Evolutionary conservation across 2,329 filamentous ascomycete species (phyloP).

Genomic region (Dactylellina sp.): DNA sequence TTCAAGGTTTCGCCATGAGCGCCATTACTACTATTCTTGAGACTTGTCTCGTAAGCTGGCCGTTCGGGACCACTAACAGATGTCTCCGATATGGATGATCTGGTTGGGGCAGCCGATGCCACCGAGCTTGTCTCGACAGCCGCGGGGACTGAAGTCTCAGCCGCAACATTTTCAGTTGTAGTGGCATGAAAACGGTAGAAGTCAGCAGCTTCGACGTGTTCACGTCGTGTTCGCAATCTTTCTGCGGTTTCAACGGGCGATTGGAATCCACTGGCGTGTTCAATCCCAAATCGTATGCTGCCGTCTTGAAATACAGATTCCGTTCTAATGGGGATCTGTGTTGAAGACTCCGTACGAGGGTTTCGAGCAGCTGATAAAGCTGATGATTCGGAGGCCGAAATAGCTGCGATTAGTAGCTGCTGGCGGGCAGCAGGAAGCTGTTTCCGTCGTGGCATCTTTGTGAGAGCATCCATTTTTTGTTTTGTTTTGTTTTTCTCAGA

Average conservation of each 20-base stretch:
- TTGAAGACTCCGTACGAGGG: background rate
- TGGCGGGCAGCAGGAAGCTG: too few relatives aligned
- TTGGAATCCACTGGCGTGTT: background rate
- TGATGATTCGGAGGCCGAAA: background rate
- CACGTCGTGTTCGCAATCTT: background rate
- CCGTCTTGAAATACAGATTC: background rate
- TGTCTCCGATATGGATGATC: too few relatives aligned
- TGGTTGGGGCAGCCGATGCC: too few relatives aligned
- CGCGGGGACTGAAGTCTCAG: background rate
- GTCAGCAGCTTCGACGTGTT: slow-evolving; percentile 1
- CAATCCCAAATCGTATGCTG: background rate
- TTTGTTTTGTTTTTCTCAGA: too few relatives aligned
- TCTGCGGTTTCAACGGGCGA: background rate
- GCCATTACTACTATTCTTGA: too few relatives aligned
- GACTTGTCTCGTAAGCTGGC: too few relatives aligned
- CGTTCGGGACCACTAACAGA: too few relatives aligned
- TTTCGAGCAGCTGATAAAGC: background rate
- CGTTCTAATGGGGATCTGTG: background rate
- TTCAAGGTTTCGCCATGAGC: too few relatives aligned
- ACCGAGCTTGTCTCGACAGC: background rate
- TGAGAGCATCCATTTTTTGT: too few relatives aligned
- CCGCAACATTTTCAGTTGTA: background rate
- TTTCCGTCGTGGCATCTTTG: too few relatives aligned
- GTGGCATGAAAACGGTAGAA: background rate
- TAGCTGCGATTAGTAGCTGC: too few relatives aligned